These are phyloP conservation scores for Lecanicillium sp. DNA, from an alignment of 2,329 filamentous ascomycete species.

Conservation along the genomic window DNA sequence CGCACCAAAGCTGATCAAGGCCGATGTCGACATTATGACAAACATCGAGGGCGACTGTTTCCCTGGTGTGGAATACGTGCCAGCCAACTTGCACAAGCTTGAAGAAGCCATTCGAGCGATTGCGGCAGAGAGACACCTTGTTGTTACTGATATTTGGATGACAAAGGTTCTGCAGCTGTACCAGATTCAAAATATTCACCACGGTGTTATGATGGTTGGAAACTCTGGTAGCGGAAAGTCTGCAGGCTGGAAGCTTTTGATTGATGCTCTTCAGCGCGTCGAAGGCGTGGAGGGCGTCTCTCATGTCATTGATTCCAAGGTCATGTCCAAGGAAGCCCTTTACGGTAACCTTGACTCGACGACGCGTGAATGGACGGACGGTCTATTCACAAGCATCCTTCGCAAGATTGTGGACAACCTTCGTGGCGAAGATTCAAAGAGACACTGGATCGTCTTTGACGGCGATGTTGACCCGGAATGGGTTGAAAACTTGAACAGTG, in stretches of 20 bases:
- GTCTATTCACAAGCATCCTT: conserved; percentile 93
- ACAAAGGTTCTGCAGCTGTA: conserved; percentile 95
- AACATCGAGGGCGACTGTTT: conserved; percentile 79
- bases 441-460: conserved; percentile 99
- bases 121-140: conserved; percentile 76
- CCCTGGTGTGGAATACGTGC: conserved; percentile 86
- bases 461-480: conserved; percentile 98
- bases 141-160: conserved; percentile 93
- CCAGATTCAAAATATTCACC: conserved; percentile 95
- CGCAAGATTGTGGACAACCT: conserved; percentile 98
- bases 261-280: conserved; percentile 84
- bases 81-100: conserved; percentile 74
- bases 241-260: conserved; percentile 83
- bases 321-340: conserved; percentile 98
- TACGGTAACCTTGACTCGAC: conserved; percentile 96
- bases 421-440: conserved; percentile 90
- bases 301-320: conserved; percentile 98
- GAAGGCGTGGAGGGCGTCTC: conserved; percentile 90
- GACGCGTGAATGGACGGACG: conserved; percentile 97
- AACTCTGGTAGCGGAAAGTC: conserved; percentile 98
- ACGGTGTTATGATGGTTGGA: conserved; percentile 99
- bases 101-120: conserved; percentile 75
- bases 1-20: conserved; percentile 89
- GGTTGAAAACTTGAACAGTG: conserved; percentile 99
- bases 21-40: conserved; percentile 83